Evolutionary conservation across 2,329 filamentous ascomycete species (phyloP), one percentile per base, ranked within the genome.

Genomic region (Byssochlamys sp.): DNA sequence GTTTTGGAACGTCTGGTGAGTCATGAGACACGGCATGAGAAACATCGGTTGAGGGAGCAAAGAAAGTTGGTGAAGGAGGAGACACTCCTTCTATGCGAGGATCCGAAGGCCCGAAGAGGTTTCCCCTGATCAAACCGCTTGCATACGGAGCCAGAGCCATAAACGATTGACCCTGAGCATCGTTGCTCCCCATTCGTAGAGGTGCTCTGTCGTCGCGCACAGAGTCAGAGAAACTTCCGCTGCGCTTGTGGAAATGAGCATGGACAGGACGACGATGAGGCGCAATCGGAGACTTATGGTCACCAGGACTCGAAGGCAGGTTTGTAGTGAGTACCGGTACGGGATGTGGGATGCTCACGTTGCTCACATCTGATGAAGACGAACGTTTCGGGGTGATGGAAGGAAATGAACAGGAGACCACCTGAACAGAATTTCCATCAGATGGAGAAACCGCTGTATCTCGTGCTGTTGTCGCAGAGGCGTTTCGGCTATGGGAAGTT

Each of bases 191-290:
- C 31, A 76, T 72, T 3, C 79, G 78, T 7, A 82, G 66, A 1
- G 81, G 80, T 10, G 79, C 73, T 56, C 83, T 73, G 76, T 86
- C 72, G 67, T 94, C 89, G 63, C 90, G 80, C 55, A 92, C 72
- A 1, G 91, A 92, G 73, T 96, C 90, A 0, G 88, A 89, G 65
- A 94, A 87, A 69, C 91, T 96, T 54, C 87, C 90, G 67, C 89
- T 95, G 25, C 91, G 85, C 71, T 90, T 91, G 73, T 96, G 91
- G 2, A 77, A 71, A 61, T 82, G 80, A 9, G 74, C 72, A 48
- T 77, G 70, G 11, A 75, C 74, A 24, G 84, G 80, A 14, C 84
- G 80, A 10, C 71, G 71, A 56, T 69, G 65, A 10, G 64, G 60
- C 54, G 66, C 68, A 4, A 62, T 58, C 4, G 69, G 65, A 9